Conservation (phyloP, 2,329 filamentous ascomycete species). For the Tolypocladium pustulatum region DNA sequence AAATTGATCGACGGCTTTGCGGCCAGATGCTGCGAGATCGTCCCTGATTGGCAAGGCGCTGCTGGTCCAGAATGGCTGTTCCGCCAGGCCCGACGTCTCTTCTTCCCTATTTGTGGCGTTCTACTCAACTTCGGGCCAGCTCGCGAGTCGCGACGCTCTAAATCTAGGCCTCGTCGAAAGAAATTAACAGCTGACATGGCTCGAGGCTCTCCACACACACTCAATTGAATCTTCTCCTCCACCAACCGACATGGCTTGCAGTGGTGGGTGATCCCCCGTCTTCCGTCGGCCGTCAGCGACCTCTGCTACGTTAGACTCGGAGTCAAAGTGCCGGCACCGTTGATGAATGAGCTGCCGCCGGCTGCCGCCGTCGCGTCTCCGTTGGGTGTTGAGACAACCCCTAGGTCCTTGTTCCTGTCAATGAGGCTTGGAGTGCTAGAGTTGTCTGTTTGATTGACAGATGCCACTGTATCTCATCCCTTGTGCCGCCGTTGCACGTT, state of each 20-base stretch:
- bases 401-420: not conserved
- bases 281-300: not conserved
- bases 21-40: not conserved
- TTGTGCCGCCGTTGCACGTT: not conserved
- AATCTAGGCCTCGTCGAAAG: not conserved
- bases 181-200: not conserved
- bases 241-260: not conserved
- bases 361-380: not conserved
- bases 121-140: not conserved
- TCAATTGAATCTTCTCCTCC: not conserved
- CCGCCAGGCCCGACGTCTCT: not conserved
- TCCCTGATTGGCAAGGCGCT: not conserved
- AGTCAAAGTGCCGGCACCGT: not conserved
- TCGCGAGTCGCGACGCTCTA: not conserved
- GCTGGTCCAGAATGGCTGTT: not conserved
- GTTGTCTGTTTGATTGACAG: not conserved
- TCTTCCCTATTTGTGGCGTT: not conserved
- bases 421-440: not conserved
- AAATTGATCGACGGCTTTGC: not conserved
- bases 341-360: not conserved
- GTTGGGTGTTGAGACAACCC: not conserved
- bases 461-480: not conserved
- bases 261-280: not conserved
- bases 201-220: not conserved
- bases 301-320: not conserved